phyloP scores from a whole-genome alignment of 805 yeast genomes.

The Wickerhamiella kurtzmanii region DNA sequence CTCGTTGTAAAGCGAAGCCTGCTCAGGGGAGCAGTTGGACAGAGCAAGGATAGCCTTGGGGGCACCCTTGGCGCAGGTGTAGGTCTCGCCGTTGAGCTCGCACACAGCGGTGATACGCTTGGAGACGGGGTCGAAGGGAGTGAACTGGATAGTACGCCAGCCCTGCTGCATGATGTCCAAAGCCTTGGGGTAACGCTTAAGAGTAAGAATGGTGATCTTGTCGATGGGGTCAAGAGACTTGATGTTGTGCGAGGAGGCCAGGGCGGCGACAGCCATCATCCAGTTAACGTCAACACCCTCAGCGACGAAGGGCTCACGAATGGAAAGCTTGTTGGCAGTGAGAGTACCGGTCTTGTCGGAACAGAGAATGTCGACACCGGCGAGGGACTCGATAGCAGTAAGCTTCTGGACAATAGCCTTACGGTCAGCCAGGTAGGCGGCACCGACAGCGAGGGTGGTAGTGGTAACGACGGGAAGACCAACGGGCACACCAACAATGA shows the following conservation, averaged over 20 bases:
- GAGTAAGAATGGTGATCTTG: constrained; percentile 87
- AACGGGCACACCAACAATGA: constrained; percentile 96
- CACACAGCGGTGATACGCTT: constrained; percentile 91
- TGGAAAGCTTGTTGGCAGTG: constrained; percentile 88
- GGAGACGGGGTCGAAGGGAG: constrained; percentile 95
- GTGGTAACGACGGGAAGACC: constrained; percentile 98
- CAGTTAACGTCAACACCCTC: constrained; percentile 95
- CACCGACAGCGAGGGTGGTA: constrained; percentile 98
- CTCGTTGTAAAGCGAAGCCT: constrained; percentile 88
- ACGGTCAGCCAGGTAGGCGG: constrained; percentile 92
- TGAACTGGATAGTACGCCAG: constrained; percentile 51
- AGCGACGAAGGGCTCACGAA: constrained; percentile 96
- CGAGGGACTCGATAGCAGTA: constrained; percentile 91
- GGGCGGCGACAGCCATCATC: constrained; percentile 93
- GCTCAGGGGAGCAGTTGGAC: constrained; percentile 58
- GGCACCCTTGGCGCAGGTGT: constrained; percentile 95
- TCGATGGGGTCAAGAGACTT: constrained; percentile 96
- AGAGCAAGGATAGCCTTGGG: constrained; percentile 75
- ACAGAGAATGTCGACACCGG: constrained; percentile 95
- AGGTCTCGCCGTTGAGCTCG: constrained; percentile 92
- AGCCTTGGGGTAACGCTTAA: constrained; percentile 83
- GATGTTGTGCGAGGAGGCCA: constrained; percentile 96
- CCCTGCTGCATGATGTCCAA: constrained; percentile 30
- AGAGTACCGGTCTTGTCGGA: constrained; percentile 96
- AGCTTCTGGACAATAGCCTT: constrained; percentile 94